Evolutionary conservation across 306 rosid species (phyloP).

Genomic region (Cucumis melo): DNA sequence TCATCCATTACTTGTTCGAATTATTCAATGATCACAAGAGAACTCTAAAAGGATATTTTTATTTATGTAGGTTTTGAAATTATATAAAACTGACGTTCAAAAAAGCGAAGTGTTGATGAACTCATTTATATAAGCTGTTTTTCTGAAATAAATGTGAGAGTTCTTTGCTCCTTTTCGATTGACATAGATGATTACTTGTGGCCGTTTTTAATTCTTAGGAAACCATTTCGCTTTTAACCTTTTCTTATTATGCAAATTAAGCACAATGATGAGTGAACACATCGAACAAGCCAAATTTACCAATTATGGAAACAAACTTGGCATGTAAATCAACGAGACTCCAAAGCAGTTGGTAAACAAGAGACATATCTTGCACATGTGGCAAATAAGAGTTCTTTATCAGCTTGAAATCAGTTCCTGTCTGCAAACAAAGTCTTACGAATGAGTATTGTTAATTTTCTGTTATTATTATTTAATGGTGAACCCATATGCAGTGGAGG

Average conservation of each 20-base stretch:
- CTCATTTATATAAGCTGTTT: not conserved
- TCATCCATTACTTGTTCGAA: not conserved
- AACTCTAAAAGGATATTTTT: not conserved
- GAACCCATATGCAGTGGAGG: slow-evolving; percentile 50
- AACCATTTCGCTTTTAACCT: not conserved
- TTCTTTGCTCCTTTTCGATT: not conserved
- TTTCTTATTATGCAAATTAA: not conserved
- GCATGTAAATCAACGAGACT: not conserved
- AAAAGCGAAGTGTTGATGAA: not conserved
- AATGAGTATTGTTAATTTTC: not conserved
- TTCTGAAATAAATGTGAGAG: not conserved
- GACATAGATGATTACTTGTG: not conserved
- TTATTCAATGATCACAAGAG: not conserved
- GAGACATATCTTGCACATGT: not conserved
- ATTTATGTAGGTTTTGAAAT: not conserved
- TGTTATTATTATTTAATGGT: not conserved
- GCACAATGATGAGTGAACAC: not conserved
- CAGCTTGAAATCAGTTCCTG: not conserved
- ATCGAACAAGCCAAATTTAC: not conserved
- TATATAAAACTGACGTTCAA: not conserved
- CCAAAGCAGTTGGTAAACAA: not conserved
- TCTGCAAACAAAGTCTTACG: not conserved
- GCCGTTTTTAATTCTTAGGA: not conserved
- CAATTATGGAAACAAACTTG: not conserved
- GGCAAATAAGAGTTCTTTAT: not conserved